Evolutionary conservation across 208 protist species (phyloP).

Genomic region (Trypanosomatidae sp.): DNA sequence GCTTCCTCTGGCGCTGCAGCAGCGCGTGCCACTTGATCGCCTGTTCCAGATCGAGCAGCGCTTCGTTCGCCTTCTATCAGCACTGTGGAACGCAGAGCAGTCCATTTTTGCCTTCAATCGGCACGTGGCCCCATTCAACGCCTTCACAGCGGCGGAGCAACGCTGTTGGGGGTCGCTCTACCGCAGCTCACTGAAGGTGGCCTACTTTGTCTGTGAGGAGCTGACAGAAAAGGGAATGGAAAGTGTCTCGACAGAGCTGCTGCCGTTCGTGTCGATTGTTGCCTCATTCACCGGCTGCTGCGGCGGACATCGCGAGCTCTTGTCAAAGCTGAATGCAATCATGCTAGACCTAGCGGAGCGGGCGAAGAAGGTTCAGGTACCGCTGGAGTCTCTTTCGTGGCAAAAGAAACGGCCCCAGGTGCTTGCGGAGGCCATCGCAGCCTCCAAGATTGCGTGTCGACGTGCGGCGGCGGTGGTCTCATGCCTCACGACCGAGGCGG

Average conservation of each 20-base stretch:
- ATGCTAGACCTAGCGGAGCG: slow-evolving; percentile 71
- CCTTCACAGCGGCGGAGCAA: slow-evolving; percentile 42
- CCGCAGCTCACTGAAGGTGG: slow-evolving; percentile 54
- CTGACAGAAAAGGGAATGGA: slow-evolving; percentile 49
- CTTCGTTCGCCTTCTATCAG: slow-evolving; percentile 14
- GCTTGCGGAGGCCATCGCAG: slow-evolving; percentile 38
- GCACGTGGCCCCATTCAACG: slow-evolving; percentile 55
- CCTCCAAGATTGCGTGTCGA: slow-evolving; percentile 10
- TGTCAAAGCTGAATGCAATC: slow-evolving; percentile 46
- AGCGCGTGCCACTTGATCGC: slow-evolving; percentile 18
- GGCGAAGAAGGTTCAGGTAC: slow-evolving; percentile 66
- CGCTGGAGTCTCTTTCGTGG: slow-evolving; percentile 37
- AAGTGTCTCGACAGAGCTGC: slow-evolving; percentile 45
- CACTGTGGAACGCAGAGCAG: slow-evolving; percentile 44
- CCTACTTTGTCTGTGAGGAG: slow-evolving; percentile 70
- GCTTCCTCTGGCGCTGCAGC: slow-evolving; percentile 18
- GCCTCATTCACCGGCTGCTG: slow-evolving; percentile 61
- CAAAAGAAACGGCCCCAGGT: slow-evolving; percentile 24
- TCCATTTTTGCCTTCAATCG: slow-evolving; percentile 51
- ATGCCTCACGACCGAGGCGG: slow-evolving; percentile 59
- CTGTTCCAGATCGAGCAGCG: slow-evolving; percentile 14
- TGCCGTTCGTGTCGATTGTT: slow-evolving; percentile 60
- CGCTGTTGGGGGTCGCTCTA: slow-evolving; percentile 66
- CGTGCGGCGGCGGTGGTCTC: slow-evolving; percentile 45
- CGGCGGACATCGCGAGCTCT: slow-evolving; percentile 80